Evolutionary conservation across 768 basidiomycete species (phyloP).

Genomic region (Psilocybe cyanescens): DNA sequence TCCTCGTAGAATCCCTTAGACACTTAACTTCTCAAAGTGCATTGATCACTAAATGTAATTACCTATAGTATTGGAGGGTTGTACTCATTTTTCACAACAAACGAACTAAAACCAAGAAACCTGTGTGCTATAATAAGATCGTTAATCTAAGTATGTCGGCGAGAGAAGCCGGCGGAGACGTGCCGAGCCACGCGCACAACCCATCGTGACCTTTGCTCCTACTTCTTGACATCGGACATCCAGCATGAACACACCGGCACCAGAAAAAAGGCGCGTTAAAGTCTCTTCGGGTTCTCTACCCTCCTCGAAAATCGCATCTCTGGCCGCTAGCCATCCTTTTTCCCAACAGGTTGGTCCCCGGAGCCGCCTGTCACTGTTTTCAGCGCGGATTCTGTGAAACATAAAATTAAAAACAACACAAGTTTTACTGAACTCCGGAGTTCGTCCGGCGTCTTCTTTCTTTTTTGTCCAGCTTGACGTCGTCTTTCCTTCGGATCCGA

Average conservation of each 20-base stretch:
- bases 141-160: no score
- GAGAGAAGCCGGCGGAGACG: no score
- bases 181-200: no score
- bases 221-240: slow-evolving; percentile 1
- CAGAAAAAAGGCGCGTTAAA: slow-evolving; percentile 26
- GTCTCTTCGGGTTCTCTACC: slow-evolving; percentile 23
- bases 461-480: slow-evolving; percentile 56
- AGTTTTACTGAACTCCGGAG: background rate
- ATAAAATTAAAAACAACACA: background rate
- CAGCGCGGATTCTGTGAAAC: background rate
- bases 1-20: background rate
- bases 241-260: slow-evolving; percentile 22
- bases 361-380: background rate
- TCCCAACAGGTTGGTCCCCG: slow-evolving; percentile 48
- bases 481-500: slow-evolving; percentile 52
- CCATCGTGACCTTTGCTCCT: background rate
- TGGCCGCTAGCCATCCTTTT: slow-evolving; percentile 52
- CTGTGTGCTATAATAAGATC: background rate
- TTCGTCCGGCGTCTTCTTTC: background rate
- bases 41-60: slow-evolving; percentile 6
- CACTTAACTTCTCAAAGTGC: slow-evolving; percentile 4
- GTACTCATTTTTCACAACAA: background rate
- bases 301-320: slow-evolving; percentile 31
- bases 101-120: background rate
- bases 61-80: slow-evolving; percentile 6